These are phyloP conservation scores for Neospermospora avenae DNA, from an alignment of 2,329 filamentous ascomycete genomes.

Conservation along the genomic window DNA sequence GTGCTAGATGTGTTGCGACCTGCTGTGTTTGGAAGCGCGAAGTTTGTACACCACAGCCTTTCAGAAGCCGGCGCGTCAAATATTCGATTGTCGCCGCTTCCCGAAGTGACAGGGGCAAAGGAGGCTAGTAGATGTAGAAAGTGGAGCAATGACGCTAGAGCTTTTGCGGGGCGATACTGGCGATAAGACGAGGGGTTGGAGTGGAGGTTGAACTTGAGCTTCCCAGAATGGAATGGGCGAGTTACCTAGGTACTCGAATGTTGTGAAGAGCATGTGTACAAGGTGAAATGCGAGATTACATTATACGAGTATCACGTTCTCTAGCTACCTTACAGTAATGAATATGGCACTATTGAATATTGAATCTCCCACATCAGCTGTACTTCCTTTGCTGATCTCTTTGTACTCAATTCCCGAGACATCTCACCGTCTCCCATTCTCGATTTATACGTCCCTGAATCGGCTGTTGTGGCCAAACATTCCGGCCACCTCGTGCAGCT, in stretches of 20 bases:
- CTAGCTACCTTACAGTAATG: no score
- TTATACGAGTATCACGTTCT: no score
- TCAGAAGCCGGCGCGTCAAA: constrained; percentile 1
- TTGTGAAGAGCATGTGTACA: no score
- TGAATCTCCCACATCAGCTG: no score
- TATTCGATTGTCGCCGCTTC: constrained; percentile 1
- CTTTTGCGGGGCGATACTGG: background rate
- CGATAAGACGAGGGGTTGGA: background rate
- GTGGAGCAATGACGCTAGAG: background rate
- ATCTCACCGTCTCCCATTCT: background rate
- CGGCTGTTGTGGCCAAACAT: constrained; percentile 1
- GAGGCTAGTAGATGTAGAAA: background rate
- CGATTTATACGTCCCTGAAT: background rate
- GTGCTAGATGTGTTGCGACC: background rate
- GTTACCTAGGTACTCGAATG: no score
- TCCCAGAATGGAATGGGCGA: no score
- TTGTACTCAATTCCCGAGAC: background rate
- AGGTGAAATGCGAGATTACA: no score
- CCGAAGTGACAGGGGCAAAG: background rate
- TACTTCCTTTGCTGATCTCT: background rate
- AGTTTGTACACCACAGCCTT: background rate
- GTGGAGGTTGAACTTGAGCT: background rate
- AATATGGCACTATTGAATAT: no score
- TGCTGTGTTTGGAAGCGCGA: background rate
- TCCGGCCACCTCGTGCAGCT: constrained; percentile 2